Evolutionary conservation across 2,329 filamentous ascomycete genomes (phyloP), one percentile per base, ranked within the genome.

Genomic region (Grosmannia serpens): DNA sequence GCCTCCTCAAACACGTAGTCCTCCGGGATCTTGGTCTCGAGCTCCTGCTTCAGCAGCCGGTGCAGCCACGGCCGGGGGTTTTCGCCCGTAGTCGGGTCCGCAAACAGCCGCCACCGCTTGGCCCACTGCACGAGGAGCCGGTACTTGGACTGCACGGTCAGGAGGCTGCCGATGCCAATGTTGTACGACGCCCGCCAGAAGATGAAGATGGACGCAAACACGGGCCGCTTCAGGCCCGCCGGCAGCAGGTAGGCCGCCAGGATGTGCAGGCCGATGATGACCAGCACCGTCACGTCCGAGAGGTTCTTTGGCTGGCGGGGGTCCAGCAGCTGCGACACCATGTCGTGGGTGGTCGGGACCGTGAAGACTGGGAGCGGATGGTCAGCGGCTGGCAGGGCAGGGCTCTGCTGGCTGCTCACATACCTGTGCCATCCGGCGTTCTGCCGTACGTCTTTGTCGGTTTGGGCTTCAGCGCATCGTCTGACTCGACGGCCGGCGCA

Each of bases 311-410:
- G 91, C 70, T 97, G 88, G 64, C 88, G 88, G 56, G 94, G 94
- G 67, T 95, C 94, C 66, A 99, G 84, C 58, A 99, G 82, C 75
- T 97, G 94, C 56, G 92, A 95, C 66, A 99, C 92, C 94, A 99
- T 97, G 75, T 99, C 94, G 78, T 96, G 91, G 59, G 94, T 99
- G 62, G 90, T 86, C 53, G 94, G 94, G 58, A 99, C 94, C 60
- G 90, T 87, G 70, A 99, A 99, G 67, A 96, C 94, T 97, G 68
- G 13, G 27, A 20, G 41, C 17, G 4, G 27, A n/a, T n/a, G 13
- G n/a, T 24, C 41, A 55, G 10, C 22, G 35, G 51, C 6, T 1
- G 10, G 44, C 20, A 5, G 15, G 8, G 26, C 7, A 78, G 17
- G 26, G 35, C 13, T 17, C 24, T 11, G 10, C 35, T 4, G 35